Evolutionary conservation across 257 asterid species (phyloP), one percentile per base, ranked within the genome.

Genomic region (Gentiana macrophylla): DNA sequence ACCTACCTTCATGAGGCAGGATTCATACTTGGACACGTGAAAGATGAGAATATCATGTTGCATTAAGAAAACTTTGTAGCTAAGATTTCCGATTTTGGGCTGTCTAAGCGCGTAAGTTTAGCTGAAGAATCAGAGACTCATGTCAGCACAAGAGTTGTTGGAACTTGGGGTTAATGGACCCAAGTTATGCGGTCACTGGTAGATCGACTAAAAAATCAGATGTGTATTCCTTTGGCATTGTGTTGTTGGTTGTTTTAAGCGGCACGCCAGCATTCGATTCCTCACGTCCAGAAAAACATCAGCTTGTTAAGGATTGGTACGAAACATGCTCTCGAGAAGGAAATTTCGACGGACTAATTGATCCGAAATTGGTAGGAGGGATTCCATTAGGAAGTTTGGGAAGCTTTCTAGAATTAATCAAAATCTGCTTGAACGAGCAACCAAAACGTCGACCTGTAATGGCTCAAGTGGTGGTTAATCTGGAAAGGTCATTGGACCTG

Each of bases 391-490:
- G 10, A 32, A 50, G 54, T 12, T 50, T 50, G 9, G 15, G 34
- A 3, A 33, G 15, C n/a, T 50, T 50, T 12, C 6, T 50, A 8
- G 7, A n/a, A 8, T 4, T 50, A 7, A 33, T 33, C 6, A 10
- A 55, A 15, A 49, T 11, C 1, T 63, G 68, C 56, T 48, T 63
- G 68, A 38, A 35, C 6, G 4, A 47, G 2, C 9, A 4, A 4
- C 49, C 59, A 4, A 44, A 52, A 4, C 3, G 10, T 32, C 59
- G 72, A 35, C 63, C 67, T 38, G 15, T 37, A 10, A 61, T 67
- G 67, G 57, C 67, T 55, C 50, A 54, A 37, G 61, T 67, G 38
- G 67, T 60, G 12, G 34, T 6, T 34, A 37, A 52, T 12, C 62
- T 67, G 12, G 67, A 67, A n/a, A 37, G 9, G 33, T 66, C 48